Percentiles rank a stretch among this genome's conserved stretches.
Conservation (phyloP, 2,329 filamentous ascomycete species). For the Fusarium domesticum region DNA sequence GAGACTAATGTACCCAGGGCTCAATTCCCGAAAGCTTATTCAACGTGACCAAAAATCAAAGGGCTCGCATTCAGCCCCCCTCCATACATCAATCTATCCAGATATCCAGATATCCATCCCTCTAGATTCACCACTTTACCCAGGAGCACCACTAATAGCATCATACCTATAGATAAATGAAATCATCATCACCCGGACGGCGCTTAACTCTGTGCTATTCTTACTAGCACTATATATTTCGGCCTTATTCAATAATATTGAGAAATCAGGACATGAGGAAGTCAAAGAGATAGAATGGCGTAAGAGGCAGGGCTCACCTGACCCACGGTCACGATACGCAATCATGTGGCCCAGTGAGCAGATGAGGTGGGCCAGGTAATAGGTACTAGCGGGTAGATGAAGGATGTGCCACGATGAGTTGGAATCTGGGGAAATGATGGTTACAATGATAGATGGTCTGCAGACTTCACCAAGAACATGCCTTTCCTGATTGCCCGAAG, state of each 20-base stretch:
- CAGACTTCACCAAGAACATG: no score
- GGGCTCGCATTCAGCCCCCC: not conserved
- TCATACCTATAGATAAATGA: no score
- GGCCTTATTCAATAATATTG: no score
- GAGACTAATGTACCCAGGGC: no score
- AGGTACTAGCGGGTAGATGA: slow-evolving; percentile 1
- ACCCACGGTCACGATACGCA: slow-evolving; percentile 27
- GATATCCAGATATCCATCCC: no score
- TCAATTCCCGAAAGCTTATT: not conserved
- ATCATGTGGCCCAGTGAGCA: slow-evolving; percentile 28
- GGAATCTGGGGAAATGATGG: slow-evolving; percentile 6
- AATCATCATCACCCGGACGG: not conserved
- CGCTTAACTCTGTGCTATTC: no score
- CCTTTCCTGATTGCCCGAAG: no score
- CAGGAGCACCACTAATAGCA: no score
- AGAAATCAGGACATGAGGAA: no score
- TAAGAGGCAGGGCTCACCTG: slow-evolving; percentile 32
- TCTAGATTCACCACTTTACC: no score
- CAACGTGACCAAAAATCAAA: not conserved
- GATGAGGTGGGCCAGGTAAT: slow-evolving; percentile 1
- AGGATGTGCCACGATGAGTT: slow-evolving; percentile 12
- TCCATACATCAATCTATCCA: not conserved
- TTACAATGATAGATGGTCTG: slow-evolving; percentile 6
- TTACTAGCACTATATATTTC: no score
- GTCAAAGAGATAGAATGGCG: slow-evolving; percentile 22